These are phyloP conservation scores for Botryococcus braunii DNA, from an alignment of 163 green algal species.

Conservation along the genomic window DNA sequence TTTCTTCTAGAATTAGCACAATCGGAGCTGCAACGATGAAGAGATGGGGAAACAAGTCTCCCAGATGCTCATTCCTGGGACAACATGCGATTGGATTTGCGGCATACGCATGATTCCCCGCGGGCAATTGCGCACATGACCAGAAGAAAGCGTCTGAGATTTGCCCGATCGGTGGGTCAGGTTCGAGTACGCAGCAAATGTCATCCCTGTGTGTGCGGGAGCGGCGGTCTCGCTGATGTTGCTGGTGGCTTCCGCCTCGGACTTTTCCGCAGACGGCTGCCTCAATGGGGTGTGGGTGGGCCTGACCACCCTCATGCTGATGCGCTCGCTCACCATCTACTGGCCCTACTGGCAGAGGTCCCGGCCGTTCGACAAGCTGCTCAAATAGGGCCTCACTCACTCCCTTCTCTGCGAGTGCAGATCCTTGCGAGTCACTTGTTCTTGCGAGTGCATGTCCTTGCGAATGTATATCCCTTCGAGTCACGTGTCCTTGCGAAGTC, in stretches of 20 bases:
- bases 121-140: neutral
- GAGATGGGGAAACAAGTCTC: no score
- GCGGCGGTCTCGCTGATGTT: conserved; percentile 41
- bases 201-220: conserved; percentile 35
- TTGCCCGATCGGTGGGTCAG: conserved; percentile 12
- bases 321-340: conserved; percentile 44
- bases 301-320: conserved; percentile 48
- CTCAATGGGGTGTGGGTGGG: conserved; percentile 56
- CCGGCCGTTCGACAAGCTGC: conserved; percentile 28
- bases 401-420: no score
- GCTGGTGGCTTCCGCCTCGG: neutral
- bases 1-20: no score
- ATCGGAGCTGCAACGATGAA: no score
- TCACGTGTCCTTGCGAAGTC: no score
- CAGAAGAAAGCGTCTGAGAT: conserved; percentile 9
- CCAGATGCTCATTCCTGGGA: no score
- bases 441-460: no score
- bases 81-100: no score
- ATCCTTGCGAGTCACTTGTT: no score
- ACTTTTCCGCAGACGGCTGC: conserved; percentile 10
- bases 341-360: conserved; percentile 16
- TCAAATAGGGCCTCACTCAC: no score
- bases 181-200: conserved; percentile 44
- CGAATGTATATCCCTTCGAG: no score
- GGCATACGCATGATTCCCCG: neutral